Evolutionary conservation across 371 early-diverging fungal genomes (phyloP).

Genomic region (Apophysomyces trapeziformis): DNA sequence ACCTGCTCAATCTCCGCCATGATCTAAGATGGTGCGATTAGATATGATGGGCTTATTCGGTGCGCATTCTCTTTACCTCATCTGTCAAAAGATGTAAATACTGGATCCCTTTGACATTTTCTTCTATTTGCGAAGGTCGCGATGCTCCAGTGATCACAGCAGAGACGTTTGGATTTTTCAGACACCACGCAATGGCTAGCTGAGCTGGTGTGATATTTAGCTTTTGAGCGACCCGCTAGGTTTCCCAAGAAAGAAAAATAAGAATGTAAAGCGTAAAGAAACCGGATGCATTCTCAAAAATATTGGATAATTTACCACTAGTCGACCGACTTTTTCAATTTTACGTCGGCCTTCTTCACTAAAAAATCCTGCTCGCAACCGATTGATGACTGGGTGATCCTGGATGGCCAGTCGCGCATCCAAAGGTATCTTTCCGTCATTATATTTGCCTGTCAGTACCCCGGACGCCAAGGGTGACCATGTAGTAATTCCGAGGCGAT

Average conservation of each 20-base stretch:
- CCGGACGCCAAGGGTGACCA: conserved; percentile 82
- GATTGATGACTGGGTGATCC: conserved; percentile 61
- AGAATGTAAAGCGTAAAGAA: not conserved
- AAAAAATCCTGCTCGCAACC: conserved; percentile 57
- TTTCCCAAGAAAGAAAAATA: not conserved
- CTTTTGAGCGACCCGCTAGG: conserved; percentile 60
- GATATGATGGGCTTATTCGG: not conserved
- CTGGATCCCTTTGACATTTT: conserved; percentile 67
- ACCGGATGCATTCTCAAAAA: not conserved
- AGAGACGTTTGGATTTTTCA: conserved; percentile 61
- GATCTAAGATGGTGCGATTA: not conserved
- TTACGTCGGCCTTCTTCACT: conserved; percentile 63
- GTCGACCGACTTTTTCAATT: conserved; percentile 30
- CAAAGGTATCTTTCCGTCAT: conserved; percentile 61
- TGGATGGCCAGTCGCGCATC: conserved; percentile 69
- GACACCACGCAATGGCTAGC: conserved; percentile 80
- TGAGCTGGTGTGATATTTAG: conserved; percentile 74
- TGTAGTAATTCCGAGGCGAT: conserved; percentile 72
- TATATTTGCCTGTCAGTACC: conserved; percentile 77
- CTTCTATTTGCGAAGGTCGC: conserved; percentile 67
- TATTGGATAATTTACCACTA: not conserved
- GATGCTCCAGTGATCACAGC: conserved; percentile 72
- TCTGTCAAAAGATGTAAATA: conserved; percentile 64
- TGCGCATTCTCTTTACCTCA: conserved; percentile 53
- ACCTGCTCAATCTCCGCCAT: conserved; percentile 52